phyloP scores from a whole-genome alignment of 352 stramenopile genomes.

The Phytophthora aleatoria region DNA sequence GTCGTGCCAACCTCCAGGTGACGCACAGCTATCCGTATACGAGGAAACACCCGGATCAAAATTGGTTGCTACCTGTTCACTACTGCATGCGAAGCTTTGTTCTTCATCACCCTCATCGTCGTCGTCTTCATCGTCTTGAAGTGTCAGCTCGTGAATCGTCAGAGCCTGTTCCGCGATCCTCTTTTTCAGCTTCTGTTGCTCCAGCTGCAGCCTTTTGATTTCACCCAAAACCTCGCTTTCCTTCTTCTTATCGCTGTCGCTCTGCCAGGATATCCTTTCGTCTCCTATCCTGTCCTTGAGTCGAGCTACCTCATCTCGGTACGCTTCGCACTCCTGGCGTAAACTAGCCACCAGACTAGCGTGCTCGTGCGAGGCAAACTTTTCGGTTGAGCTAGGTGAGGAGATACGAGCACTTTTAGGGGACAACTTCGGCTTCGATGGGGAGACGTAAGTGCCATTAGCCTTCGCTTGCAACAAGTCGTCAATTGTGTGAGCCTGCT shows the following conservation, averaged over 20 bases:
- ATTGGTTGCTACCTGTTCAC: conserved; percentile 7
- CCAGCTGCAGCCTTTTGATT: conserved; percentile 46
- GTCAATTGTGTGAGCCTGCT: conserved; percentile 81
- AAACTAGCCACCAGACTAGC: conserved; percentile 17
- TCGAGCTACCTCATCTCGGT: conserved; percentile 25
- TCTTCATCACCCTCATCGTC: conserved; percentile 32
- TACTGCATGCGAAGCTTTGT: conserved; percentile 22
- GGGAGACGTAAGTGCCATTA: conserved; percentile 40
- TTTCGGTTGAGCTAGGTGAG: conserved; percentile 5
- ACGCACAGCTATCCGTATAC: conserved; percentile 24
- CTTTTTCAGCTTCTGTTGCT: conserved; percentile 49
- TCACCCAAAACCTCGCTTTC: conserved; percentile 45
- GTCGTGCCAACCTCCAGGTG: conserved; percentile 10
- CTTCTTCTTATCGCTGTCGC: conserved; percentile 39
- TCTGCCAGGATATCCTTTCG: conserved; percentile 35
- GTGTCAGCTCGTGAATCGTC: conserved; percentile 80
- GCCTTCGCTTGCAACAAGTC: conserved; percentile 62
- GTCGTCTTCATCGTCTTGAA: conserved; percentile 66
- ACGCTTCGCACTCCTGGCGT: conserved; percentile 26
- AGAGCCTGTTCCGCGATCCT: conserved; percentile 64
- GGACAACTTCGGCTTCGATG: conserved; percentile 28
- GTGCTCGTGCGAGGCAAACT: conserved; percentile 16
- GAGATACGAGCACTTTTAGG: conserved; percentile 4
- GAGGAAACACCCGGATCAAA: conserved; percentile 22
- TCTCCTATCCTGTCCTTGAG: conserved; percentile 28